Base-by-base conservation (phyloP, 495 filamentous ascomycete genomes). In the Lasiosphaeria miniovina region DNA sequence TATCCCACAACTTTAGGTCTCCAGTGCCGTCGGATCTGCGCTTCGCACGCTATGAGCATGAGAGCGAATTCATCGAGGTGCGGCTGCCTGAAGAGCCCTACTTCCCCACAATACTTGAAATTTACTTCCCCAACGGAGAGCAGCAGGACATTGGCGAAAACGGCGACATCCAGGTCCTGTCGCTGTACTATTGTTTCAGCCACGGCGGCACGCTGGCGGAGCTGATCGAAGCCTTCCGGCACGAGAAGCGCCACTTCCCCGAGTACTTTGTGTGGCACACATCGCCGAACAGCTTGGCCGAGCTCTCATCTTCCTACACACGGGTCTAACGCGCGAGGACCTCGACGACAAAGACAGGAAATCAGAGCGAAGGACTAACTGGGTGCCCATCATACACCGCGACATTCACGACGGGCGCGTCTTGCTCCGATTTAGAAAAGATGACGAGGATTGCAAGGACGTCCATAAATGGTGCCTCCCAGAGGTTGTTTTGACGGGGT, bases 231-330 rank as follows among this genome's bases (percentile, higher is more conserved):
- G 59, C 54, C 43, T 56, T 58, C 52, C 12, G 32, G 38, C 36
- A 60, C 45, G 4, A 15, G 0, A 46, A 24, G 1, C 10, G 17
- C 9, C 34, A 12, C 40, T 11, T 65, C 6, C 52, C 56, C 3
- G 63, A 63, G 58, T 11, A 53, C 0, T 63, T 65, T 10, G 40
- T 65, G 52, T 65, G 63, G 63, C 60, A 63, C 60, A 63, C 36
- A 50, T 63, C 35, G 49, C 55, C 4, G 54, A 54, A 40, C 60
- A 65, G 57, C 48, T 63, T 14, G 17, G n/a, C 6, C 49, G 54
- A 3, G 63, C 63, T 4, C 35, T 65, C 31, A 4, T 57, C 32
- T 56, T n/a, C 17, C 54, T 63, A n/a, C 53, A 54, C 35, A 54
- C n/a, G 1, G 63, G 60, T 0, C 12, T 41, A 35, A 40, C 54